Evolutionary conservation across 352 stramenopile species (phyloP).

Genomic region (Phytophthora melonis): DNA sequence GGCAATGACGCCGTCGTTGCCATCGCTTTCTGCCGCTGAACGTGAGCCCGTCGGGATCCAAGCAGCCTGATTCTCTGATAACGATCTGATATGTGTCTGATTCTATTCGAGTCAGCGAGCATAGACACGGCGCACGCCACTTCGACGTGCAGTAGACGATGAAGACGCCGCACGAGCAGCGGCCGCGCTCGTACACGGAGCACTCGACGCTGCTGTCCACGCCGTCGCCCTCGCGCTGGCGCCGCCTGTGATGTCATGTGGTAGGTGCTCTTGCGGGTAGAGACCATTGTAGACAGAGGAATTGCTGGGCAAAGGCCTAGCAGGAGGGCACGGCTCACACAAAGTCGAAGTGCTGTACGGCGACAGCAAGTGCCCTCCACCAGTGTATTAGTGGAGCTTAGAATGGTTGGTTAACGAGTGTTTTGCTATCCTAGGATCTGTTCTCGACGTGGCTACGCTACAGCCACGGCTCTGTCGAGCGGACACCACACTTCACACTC

Average conservation of each 20-base stretch:
- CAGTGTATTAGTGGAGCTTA: not conserved
- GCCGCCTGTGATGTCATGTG: not conserved
- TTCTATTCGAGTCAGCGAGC: not conserved
- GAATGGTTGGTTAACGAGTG: not conserved
- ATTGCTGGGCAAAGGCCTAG: not conserved
- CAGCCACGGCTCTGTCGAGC: too few species aligned
- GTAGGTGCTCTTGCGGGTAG: not conserved
- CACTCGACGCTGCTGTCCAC: constrained; percentile 43
- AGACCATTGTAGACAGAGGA: not conserved
- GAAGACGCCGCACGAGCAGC: constrained; percentile 32
- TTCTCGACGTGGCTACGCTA: too few species aligned
- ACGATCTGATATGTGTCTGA: not conserved
- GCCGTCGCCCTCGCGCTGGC: constrained; percentile 25
- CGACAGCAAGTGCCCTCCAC: not conserved
- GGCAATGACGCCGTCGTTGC: too few species aligned
- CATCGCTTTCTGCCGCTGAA: not conserved
- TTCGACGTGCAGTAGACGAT: constrained; percentile 8
- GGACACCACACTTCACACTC: too few species aligned
- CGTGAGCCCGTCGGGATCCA: too few species aligned
- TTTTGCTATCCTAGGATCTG: not conserved
- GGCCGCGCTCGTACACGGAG: constrained; percentile 35
- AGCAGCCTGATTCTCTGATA: not conserved
- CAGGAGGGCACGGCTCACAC: not conserved
- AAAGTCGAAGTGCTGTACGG: not conserved
- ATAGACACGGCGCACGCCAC: not conserved